Percentiles rank a stretch among this genome's conserved stretches.
phyloP scores from a whole-genome alignment of 441 rosid species.

The Manihot esculenta region DNA sequence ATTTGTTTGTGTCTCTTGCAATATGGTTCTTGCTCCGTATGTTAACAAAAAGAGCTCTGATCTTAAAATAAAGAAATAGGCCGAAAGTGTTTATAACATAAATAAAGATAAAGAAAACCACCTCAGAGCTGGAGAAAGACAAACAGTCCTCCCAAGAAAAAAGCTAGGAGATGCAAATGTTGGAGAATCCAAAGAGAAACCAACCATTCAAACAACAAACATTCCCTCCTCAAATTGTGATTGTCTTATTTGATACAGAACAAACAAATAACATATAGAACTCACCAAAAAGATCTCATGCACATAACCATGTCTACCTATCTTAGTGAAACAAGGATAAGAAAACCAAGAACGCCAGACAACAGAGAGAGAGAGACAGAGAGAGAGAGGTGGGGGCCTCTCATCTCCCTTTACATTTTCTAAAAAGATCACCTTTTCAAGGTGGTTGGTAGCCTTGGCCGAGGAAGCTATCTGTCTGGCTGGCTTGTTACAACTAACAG shows the following conservation, averaged over 20 bases:
- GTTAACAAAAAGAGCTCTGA: background rate
- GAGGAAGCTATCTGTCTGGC: slow-evolving; percentile 35
- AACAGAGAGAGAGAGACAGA: background rate
- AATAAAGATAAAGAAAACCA: background rate
- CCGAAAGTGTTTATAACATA: slow-evolving; percentile 27
- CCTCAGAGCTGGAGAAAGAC: slow-evolving; percentile 14
- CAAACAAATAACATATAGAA: slow-evolving; percentile 1
- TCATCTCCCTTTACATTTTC: slow-evolving; percentile 31
- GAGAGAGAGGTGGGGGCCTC: slow-evolving; percentile 34
- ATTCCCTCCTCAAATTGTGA: slow-evolving; percentile 29
- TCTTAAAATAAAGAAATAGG: slow-evolving; percentile 3
- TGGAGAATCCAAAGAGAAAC: slow-evolving; percentile 29
- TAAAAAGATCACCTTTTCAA: slow-evolving; percentile 50
- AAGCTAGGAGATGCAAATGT: slow-evolving; percentile 9
- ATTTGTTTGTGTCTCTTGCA: background rate
- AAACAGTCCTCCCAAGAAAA: background rate
- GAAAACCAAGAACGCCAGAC: slow-evolving; percentile 14
- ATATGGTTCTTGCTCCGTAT: background rate
- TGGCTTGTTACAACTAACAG: slow-evolving; percentile 28
- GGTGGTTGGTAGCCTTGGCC: slow-evolving; percentile 41
- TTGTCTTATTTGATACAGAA: slow-evolving; percentile 15
- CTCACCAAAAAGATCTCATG: slow-evolving; percentile 1
- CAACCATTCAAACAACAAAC: slow-evolving; percentile 14
- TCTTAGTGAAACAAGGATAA: slow-evolving; percentile 24
- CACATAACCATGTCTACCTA: slow-evolving; percentile 16